Evolutionary conservation across 768 basidiomycete genomes (phyloP), one percentile per base, ranked within the genome.

Genomic region (Pilatotrama ljubarskyi): DNA sequence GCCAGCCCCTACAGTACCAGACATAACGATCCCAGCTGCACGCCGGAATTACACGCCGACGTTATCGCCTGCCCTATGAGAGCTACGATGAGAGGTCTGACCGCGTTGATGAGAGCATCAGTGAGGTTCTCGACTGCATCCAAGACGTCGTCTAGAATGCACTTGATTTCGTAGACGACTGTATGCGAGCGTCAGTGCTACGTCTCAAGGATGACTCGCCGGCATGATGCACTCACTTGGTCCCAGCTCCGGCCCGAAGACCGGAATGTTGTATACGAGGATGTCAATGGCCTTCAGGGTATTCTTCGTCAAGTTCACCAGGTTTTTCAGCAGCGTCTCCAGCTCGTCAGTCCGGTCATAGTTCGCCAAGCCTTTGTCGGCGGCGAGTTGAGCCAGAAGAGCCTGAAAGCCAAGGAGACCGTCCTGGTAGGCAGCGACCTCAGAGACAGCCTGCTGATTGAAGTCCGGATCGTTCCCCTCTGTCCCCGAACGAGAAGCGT

Each of bases 131-230:
- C 82, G 2, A 74, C 65, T 5, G 69, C 67, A 64, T 88, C 75
- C 40, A 88, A 71, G 25, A 82, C 52, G 3, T 72, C 72, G 63
- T 85, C 84, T 32, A 87, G 51, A 24, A 82, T 59, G 66, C 88
- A 88, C 68, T 90, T 88, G 69, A 86, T 67, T 10, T 83, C 73
- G 60, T 84, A 83, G 9, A 86, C 73, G 62, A 83, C 87, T 89
- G 1, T 41, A 32, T 17, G 17, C 40, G 49, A 56, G 14, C 51
- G 35, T 38, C 25, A 59, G 32, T 26, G 37, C 29, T 35, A 47
- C n/a, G n/a, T n/a, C n/a, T n/a, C 15, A 18, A 56, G 6, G 47
- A 18, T 48, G 40, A 24, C 18, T 59, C 24, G 36, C 9, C 43
- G 3, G n/a, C 20, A 11, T 8, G 49, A 48, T 1, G 25, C 20